Evolutionary conservation across 805 yeast genomes (phyloP), one percentile per base, ranked within the genome.

Genomic region (Saccharomyces mikatae): DNA sequence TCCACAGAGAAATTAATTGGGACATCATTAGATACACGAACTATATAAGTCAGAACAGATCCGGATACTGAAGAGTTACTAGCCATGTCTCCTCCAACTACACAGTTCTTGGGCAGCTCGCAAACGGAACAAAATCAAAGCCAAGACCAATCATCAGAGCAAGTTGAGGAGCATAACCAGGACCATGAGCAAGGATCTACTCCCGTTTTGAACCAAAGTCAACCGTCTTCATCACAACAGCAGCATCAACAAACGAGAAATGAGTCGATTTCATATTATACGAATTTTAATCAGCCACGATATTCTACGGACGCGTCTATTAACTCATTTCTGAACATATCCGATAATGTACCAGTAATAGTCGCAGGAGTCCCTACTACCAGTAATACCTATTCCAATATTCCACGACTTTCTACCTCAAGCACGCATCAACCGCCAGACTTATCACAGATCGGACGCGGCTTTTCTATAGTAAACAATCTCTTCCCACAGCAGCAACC

Each of bases 391-490:
- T 36, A n/a, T 36, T 36, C 44, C 8, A 36, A 36, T 36, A 22
- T 36, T 36, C 44, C 44, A 14, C 50, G 52, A 5, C 50, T 50
- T 8, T 17, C 48, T 21, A 36, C 44, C n/a, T 50, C 47, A 47
- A 52, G 52, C 52, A 47, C 56, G 47, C 55, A 46, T 26, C 53
- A 44, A 29, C 21, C 51, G 4, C 57, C 56, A 17, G 65, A 62
- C 44, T 46, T 60, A 36, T 55, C 60, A 10, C 64, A 61, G 22
- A 59, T 67, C 21, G 64, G 66, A 5, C 60, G 71, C 50, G 71
- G 72, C 8, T 67, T 61, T 50, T 66, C 70, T 6, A 66, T 69
- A 14, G 65, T 69, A 9, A 68, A 67, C 55, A 62, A 62, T 29
- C 41, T 66, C 22, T 62, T 66, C 63, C 62, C 59, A 21, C 61